These are phyloP conservation scores for Aspergillus udagawae DNA, from an alignment of 2,329 filamentous ascomycete species.

Conservation along the genomic window DNA sequence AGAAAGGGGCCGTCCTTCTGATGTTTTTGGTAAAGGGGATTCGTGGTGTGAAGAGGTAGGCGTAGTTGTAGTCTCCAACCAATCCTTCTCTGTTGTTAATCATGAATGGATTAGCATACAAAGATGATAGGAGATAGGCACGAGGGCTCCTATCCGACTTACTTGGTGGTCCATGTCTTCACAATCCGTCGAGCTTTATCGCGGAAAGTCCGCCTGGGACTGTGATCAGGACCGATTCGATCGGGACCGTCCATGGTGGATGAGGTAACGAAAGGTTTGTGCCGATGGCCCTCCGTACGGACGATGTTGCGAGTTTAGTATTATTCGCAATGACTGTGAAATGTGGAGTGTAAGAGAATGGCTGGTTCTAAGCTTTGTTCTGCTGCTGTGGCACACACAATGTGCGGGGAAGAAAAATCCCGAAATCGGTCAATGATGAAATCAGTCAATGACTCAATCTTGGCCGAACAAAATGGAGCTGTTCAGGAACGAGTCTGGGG, in stretches of 20 bases:
- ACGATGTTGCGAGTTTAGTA: background rate
- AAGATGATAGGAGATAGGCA: background rate
- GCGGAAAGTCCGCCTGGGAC: conserved; percentile 33
- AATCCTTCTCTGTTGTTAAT: conserved; percentile 58
- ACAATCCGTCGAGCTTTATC: conserved; percentile 33
- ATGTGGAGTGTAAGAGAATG: background rate
- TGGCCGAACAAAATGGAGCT: background rate
- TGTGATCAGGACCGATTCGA: conserved; percentile 40
- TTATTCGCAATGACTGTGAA: background rate
- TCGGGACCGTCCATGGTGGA: conserved; percentile 37
- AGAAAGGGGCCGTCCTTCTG: conserved; percentile 61
- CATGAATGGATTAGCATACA: background rate
- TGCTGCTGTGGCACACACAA: background rate
- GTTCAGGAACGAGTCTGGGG: background rate
- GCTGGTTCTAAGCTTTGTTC: background rate
- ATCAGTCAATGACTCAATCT: background rate
- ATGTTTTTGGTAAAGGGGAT: conserved; percentile 73
- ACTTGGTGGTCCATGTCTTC: conserved; percentile 42
- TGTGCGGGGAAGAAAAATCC: background rate
- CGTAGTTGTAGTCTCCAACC: conserved; percentile 85
- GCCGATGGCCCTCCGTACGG: background rate
- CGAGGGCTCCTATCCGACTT: conserved; percentile 4
- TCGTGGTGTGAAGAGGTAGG: conserved; percentile 75
- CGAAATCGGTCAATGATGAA: background rate
- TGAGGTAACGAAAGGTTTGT: background rate